These are phyloP conservation scores for Lactarius hengduanensis DNA, from an alignment of 768 basidiomycete species.

Conservation along the genomic window DNA sequence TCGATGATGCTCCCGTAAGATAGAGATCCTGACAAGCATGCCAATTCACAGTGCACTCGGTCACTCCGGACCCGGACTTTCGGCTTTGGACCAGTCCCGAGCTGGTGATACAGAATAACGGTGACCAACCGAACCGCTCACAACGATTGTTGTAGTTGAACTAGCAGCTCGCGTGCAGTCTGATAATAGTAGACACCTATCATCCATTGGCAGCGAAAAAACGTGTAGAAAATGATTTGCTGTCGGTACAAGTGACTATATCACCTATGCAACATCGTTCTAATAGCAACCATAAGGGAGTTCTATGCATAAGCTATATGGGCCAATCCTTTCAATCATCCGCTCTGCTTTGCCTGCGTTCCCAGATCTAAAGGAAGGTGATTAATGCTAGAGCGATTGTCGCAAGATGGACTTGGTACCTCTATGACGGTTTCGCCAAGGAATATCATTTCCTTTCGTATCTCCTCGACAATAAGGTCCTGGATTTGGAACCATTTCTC, in stretches of 20 bases:
- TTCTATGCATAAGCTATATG: background rate
- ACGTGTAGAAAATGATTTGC: background rate
- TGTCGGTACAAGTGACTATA: background rate
- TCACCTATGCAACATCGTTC: background rate
- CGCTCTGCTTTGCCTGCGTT: conserved; percentile 13
- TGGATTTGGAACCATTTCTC: conserved; percentile 98
- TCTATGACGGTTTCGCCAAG: conserved; percentile 96
- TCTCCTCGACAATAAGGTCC: conserved; percentile 94
- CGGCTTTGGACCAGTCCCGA: background rate
- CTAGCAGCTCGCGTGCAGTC: background rate
- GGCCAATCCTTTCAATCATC: conserved; percentile 4
- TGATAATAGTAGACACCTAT: background rate
- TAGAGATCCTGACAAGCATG: background rate
- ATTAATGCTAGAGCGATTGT: conserved; percentile 14
- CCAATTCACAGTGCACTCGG: background rate
- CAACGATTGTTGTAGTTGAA: background rate
- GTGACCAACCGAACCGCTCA: background rate
- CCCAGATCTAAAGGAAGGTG: conserved; percentile 22
- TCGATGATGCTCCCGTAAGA: background rate
- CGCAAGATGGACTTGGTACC: conserved; percentile 42
- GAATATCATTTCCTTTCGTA: conserved; percentile 97
- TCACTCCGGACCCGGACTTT: background rate
- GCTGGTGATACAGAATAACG: background rate
- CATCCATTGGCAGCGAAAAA: background rate
- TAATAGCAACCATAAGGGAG: background rate